Base-by-base conservation (phyloP, 306 rosid genomes). In the Boehmeria nivea region DNA sequence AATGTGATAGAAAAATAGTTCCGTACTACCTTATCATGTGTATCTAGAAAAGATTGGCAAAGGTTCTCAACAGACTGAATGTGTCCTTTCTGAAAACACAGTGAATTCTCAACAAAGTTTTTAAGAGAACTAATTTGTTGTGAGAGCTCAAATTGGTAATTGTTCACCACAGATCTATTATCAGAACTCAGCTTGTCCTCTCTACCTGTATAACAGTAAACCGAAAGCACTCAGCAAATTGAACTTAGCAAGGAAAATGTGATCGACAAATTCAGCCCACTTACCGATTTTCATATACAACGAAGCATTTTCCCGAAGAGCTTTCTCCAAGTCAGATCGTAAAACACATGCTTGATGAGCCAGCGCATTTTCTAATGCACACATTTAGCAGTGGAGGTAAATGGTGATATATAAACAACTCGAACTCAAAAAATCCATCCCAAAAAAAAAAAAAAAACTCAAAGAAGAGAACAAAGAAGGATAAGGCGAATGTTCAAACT, bases 291-390 rank as follows among this genome's bases (percentile, higher is more conserved):
- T 93, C 56, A n/a, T 59, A 67, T 78, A 82, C 66, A 93, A 59
- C 3, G 83, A 75, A 28, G 79, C 78, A 65, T 93, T 93, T 68
- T 87, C 96, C 36, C 76, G 59, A 21, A 75, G 86, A 54, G 94
- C 93, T 50, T 83, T 87, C 77, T 87, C 95, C 82, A 87, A 72
- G 73, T 87, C 96, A 25, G 89, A 79, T 31, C 68, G 81, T 34
- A 93, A 73, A 34, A 72, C 63, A 26, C 90, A 87, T 48, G 99
- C 95, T 68, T 93, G 94, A 56, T 79, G 89, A 69, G 94, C 80
- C 68, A 93, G 67, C 63, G 95, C 96, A 57, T 75, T 85, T 75
- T 93, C 99, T 93, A 79, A 74, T 6, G 9, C 61, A 69, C 53
- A 62, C 17, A 64, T 44, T 54, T 52, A 66, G 59, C 13, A 68